Evolutionary conservation across 371 early-diverging fungal species (phyloP).

Genomic region (Mortierella sp.): DNA sequence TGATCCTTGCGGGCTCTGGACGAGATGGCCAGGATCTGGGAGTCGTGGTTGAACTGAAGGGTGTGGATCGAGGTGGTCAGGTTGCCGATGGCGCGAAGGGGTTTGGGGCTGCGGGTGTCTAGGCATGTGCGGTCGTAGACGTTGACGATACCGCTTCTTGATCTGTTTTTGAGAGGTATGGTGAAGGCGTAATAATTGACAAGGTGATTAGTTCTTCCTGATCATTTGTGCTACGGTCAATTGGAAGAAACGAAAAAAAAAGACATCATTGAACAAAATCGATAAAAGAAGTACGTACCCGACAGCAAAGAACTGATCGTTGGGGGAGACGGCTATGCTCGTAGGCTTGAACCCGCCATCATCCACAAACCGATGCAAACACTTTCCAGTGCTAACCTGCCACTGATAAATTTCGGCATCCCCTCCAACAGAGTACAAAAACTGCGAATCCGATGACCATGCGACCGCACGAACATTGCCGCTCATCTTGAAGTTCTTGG

Average conservation of each 20-base stretch:
- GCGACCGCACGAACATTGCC: slow-evolving; percentile 75
- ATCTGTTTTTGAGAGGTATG: slow-evolving; percentile 63
- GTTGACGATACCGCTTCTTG: slow-evolving; percentile 89
- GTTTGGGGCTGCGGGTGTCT: slow-evolving; percentile 67
- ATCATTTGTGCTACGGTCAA: background rate
- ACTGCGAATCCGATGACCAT: slow-evolving; percentile 77
- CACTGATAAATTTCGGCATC: slow-evolving; percentile 83
- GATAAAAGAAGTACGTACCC: slow-evolving; percentile 71
- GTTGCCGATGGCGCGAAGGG: slow-evolving; percentile 84
- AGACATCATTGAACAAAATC: background rate
- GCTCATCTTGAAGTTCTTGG: slow-evolving; percentile 89
- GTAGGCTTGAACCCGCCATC: slow-evolving; percentile 86
- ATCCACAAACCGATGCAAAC: slow-evolving; percentile 85
- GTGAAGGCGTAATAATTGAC: too few relatives aligned
- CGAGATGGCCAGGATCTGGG: slow-evolving; percentile 85
- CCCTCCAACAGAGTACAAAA: slow-evolving; percentile 73
- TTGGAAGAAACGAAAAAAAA: slow-evolving; percentile 14
- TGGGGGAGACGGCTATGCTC: slow-evolving; percentile 78
- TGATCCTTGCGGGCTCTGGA: slow-evolving; percentile 81
- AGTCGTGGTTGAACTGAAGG: slow-evolving; percentile 86
- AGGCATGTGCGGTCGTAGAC: slow-evolving; percentile 78
- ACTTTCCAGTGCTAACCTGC: slow-evolving; percentile 75
- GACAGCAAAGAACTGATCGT: slow-evolving; percentile 84
- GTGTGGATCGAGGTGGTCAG: slow-evolving; percentile 86
- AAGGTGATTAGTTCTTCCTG: background rate